A percentile compares a stretch with the other conserved stretches of the same genome.
Evolutionary conservation across 1,284 basidiomycete genomes (phyloP).

Genomic region (Pseudozyma pruni): DNA sequence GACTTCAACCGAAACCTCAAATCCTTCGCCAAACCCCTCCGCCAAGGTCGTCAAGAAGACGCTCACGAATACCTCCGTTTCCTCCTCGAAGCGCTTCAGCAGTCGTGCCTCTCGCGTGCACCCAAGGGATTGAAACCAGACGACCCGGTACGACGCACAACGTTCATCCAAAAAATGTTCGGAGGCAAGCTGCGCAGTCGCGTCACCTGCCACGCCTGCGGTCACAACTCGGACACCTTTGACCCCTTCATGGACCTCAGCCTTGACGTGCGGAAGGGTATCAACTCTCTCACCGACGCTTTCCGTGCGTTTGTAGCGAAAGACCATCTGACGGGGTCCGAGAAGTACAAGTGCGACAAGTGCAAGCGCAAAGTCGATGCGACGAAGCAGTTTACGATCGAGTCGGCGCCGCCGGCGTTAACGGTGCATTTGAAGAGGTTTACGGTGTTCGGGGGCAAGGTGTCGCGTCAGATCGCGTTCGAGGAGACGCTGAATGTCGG

Average conservation of each 20-base stretch:
- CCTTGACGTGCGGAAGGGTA: conserved; percentile 70
- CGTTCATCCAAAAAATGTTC: conserved; percentile 93
- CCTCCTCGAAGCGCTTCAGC: conserved; percentile 89
- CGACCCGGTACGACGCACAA: conserved; percentile 79
- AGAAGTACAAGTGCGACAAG: conserved; percentile 98
- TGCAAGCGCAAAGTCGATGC: conserved; percentile 89
- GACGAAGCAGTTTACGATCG: conserved; percentile 86
- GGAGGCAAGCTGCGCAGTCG: conserved; percentile 91
- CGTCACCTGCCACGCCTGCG: conserved; percentile 86
- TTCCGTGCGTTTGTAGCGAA: conserved; percentile 83
- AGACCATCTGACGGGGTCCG: conserved; percentile 85
- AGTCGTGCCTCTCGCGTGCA: conserved; percentile 79
- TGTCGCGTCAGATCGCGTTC: conserved; percentile 81
- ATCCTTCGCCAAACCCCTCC: conserved; percentile 90
- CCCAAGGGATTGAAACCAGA: conserved; percentile 74
- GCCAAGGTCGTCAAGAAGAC: conserved; percentile 92
- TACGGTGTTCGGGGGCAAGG: conserved; percentile 77
- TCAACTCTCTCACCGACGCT: conserved; percentile 77
- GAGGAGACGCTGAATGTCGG: conserved; percentile 81
- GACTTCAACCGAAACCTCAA: conserved; percentile 61
- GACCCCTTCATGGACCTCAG: conserved; percentile 92
- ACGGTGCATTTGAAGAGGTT: conserved; percentile 98
- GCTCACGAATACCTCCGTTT: conserved; percentile 98
- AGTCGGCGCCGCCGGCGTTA: conserved; percentile 87
- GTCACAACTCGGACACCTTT: conserved; percentile 92